Conservation (phyloP, 208 protist species). For the Leptomonas seymouri region DNA sequence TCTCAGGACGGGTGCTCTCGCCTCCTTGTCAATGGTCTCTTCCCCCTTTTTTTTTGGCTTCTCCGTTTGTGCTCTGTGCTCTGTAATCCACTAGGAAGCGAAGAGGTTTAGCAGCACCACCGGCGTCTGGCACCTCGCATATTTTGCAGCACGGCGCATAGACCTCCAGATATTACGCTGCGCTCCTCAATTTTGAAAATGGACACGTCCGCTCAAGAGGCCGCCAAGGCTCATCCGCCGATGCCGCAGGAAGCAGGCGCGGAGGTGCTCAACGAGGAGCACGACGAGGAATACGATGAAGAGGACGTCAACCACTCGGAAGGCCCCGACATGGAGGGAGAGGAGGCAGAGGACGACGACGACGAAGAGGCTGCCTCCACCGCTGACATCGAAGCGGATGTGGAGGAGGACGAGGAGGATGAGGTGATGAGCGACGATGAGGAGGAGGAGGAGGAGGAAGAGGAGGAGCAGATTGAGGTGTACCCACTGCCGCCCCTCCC, state of each 20-base stretch:
- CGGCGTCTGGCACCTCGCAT: no score
- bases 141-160: no score
- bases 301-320: constrained; percentile 16
- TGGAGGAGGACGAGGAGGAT: constrained; percentile 24
- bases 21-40: no score
- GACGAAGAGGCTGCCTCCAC: constrained; percentile 2
- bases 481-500: constrained; percentile 65
- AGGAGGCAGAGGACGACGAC: constrained; percentile 15
- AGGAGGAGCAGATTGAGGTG: constrained; percentile 38
- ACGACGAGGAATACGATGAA: constrained; percentile 1
- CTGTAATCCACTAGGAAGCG: no score
- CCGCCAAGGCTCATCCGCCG: background rate
- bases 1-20: no score
- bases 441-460: constrained; percentile 36
- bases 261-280: background rate
- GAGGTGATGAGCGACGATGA: constrained; percentile 16
- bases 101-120: no score
- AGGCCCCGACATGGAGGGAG: constrained; percentile 15
- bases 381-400: constrained; percentile 17
- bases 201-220: background rate
- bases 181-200: background rate
- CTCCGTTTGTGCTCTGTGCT: no score
- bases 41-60: no score
- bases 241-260: background rate
- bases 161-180: background rate